Percentiles rank a stretch among this genome's conserved stretches.
These are phyloP conservation scores for Lipomyces yamanashiensis DNA, from an alignment of 805 yeast species.

Conservation along the genomic window DNA sequence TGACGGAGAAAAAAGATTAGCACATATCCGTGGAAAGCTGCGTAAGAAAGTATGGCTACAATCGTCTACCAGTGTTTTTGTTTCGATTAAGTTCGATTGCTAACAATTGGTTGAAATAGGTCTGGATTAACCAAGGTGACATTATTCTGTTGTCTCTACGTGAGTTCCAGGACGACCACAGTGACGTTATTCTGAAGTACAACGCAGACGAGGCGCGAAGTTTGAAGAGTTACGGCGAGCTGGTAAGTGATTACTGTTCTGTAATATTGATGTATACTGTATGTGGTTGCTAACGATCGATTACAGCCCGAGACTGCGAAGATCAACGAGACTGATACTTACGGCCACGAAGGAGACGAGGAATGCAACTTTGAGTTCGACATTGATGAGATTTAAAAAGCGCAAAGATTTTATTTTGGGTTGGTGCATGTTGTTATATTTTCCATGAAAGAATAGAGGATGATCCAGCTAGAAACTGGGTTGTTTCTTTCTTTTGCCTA, in stretches of 20 bases:
- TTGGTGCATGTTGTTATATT: background rate
- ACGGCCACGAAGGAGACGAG: constrained; percentile 94
- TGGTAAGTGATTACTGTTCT: constrained; percentile 41
- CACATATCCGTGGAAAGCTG: constrained; percentile 97
- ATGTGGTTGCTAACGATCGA: constrained; percentile 12
- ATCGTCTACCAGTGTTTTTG: background rate
- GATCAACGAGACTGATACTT: constrained; percentile 96
- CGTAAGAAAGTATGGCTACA: constrained; percentile 93
- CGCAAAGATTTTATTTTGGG: background rate
- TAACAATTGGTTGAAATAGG: constrained; percentile 11
- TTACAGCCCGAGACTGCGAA: constrained; percentile 86
- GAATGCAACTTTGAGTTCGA: constrained; percentile 99
- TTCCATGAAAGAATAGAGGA: too few relatives aligned
- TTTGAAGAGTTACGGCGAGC: constrained; percentile 91
- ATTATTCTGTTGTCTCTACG: constrained; percentile 93
- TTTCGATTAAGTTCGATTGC: background rate
- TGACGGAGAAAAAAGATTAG: constrained; percentile 92
- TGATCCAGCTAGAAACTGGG: background rate
- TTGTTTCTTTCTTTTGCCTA: background rate
- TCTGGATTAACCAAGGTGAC: constrained; percentile 98
- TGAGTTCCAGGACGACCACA: constrained; percentile 97
- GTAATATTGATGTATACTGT: background rate
- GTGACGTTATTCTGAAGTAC: constrained; percentile 96
- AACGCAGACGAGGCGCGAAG: constrained; percentile 98
- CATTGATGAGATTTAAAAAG: constrained; percentile 77